These are phyloP conservation scores for Fistulifera solaris DNA, from an alignment of 108 stramenopile species.

Conservation along the genomic window DNA sequence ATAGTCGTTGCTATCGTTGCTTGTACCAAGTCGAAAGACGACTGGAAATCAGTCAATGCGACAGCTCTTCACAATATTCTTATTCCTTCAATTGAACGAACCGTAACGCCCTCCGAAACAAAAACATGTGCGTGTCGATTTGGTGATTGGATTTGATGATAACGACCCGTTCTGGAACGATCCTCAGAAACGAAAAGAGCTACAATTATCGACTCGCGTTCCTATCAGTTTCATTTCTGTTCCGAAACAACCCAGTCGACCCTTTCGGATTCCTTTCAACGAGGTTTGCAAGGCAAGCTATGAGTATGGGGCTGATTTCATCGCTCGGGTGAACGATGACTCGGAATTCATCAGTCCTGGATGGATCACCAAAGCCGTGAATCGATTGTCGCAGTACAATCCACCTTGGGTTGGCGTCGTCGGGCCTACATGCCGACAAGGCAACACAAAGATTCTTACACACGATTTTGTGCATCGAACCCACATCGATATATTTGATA, in stretches of 20 bases:
- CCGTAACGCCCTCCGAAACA: slow-evolving; percentile 17
- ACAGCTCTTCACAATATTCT: slow-evolving; percentile 9
- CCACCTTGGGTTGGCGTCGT: slow-evolving; percentile 33
- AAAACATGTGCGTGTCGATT: slow-evolving; percentile 13
- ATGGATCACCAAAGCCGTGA: slow-evolving; percentile 26
- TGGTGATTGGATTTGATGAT: slow-evolving; percentile 26
- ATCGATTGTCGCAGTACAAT: slow-evolving; percentile 20
- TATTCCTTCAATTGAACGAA: slow-evolving; percentile 20
- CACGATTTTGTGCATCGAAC: slow-evolving; percentile 42
- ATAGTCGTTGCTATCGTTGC: too few species aligned
- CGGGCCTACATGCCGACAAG: slow-evolving; percentile 31
- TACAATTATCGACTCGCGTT: slow-evolving; percentile 4
- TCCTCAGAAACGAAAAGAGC: slow-evolving; percentile 9
- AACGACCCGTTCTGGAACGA: slow-evolving; percentile 25
- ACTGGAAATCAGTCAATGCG: slow-evolving; percentile 9
- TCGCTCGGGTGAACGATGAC: slow-evolving; percentile 53
- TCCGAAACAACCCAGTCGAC: slow-evolving; percentile 11
- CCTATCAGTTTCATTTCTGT: slow-evolving; percentile 22
- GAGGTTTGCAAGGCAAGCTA: slow-evolving; percentile 31
- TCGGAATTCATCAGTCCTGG: slow-evolving; percentile 22
- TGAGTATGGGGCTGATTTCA: slow-evolving; percentile 33
- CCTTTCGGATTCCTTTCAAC: slow-evolving; percentile 33
- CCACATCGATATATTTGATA: slow-evolving; percentile 47
- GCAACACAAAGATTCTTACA: slow-evolving; percentile 13
- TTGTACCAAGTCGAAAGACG: too few species aligned